Percentiles rank a stretch among this genome's conserved stretches.
Conservation (phyloP, 768 basidiomycete species). For the Kwoniella europaea region DNA sequence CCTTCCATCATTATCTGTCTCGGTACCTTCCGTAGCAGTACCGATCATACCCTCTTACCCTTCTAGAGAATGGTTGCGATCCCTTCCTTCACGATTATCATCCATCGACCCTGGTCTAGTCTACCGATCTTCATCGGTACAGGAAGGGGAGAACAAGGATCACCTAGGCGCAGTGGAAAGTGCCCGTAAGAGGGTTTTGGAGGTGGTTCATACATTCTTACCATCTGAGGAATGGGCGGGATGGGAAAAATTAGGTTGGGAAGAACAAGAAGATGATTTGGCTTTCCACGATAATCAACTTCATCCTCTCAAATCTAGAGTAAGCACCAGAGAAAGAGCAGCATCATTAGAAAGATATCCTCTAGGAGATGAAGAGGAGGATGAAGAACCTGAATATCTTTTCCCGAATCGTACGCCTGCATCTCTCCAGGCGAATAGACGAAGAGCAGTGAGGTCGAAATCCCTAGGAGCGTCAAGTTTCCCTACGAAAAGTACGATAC, state of each 20-base stretch:
- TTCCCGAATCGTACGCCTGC: constrained; percentile 57
- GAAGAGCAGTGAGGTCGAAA: constrained; percentile 33
- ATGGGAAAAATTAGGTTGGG: constrained; percentile 57
- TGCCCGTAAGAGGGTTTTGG: constrained; percentile 45
- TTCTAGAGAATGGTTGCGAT: constrained; percentile 24
- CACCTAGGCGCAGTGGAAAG: constrained; percentile 28
- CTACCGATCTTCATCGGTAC: not conserved
- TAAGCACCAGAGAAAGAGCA: constrained; percentile 10
- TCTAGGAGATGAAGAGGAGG: constrained; percentile 37
- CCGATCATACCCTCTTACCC: constrained; percentile 17
- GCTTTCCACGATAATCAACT: constrained; percentile 2
- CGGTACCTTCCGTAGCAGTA: constrained; percentile 18
- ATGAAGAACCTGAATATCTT: constrained; percentile 56
- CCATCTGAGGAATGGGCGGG: constrained; percentile 58
- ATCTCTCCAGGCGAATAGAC: constrained; percentile 34
- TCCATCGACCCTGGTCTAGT: constrained; percentile 27
- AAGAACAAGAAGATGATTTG: constrained; percentile 42
- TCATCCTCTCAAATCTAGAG: constrained; percentile 4
- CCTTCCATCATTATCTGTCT: constrained; percentile 31
- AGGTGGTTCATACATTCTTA: constrained; percentile 49
- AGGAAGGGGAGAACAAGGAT: constrained; percentile 6
- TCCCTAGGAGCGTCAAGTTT: constrained; percentile 24
- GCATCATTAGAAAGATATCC: constrained; percentile 9
- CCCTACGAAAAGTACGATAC: constrained; percentile 6
- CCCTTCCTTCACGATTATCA: constrained; percentile 26